These are phyloP conservation scores for Talaromyces adpressus DNA, from an alignment of 495 filamentous ascomycete species.

Conservation along the genomic window DNA sequence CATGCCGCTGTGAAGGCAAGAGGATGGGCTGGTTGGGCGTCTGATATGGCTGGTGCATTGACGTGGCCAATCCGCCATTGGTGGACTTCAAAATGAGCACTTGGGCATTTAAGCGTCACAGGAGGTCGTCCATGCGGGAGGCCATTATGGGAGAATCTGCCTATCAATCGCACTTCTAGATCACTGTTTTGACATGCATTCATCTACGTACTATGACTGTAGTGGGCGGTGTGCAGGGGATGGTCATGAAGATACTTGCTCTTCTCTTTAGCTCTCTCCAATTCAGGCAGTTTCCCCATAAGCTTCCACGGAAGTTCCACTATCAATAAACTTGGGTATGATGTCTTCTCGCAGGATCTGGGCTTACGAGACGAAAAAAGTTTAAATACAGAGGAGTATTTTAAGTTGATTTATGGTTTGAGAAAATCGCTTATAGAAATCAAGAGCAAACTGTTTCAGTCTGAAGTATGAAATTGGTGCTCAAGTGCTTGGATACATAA, in stretches of 20 bases:
- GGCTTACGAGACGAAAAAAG: not conserved
- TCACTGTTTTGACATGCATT: not conserved
- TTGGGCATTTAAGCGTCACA: not conserved
- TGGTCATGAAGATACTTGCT: not conserved
- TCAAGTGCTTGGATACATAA: conserved; percentile 1
- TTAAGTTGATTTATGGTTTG: not conserved
- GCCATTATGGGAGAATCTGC: not conserved
- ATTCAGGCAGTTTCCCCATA: not conserved
- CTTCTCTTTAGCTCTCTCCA: not conserved
- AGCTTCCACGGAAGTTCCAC: conserved; percentile 1
- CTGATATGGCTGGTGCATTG: conserved; percentile 33
- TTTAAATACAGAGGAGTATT: not conserved
- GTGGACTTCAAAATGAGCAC: conserved; percentile 1
- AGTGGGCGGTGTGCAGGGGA: not conserved
- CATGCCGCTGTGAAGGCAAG: conserved; percentile 35
- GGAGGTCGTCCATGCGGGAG: not conserved
- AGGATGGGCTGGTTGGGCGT: conserved; percentile 43
- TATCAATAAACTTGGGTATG: conserved; percentile 1
- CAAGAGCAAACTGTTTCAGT: conserved; percentile 2
- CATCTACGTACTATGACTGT: not conserved
- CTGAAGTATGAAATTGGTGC: not conserved
- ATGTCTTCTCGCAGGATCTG: not conserved
- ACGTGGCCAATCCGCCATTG: conserved; percentile 1
- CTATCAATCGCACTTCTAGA: not conserved
- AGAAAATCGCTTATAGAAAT: not conserved